Evolutionary conservation across 1,284 basidiomycete species (phyloP).

Genomic region (Entoloma clypeatum): DNA sequence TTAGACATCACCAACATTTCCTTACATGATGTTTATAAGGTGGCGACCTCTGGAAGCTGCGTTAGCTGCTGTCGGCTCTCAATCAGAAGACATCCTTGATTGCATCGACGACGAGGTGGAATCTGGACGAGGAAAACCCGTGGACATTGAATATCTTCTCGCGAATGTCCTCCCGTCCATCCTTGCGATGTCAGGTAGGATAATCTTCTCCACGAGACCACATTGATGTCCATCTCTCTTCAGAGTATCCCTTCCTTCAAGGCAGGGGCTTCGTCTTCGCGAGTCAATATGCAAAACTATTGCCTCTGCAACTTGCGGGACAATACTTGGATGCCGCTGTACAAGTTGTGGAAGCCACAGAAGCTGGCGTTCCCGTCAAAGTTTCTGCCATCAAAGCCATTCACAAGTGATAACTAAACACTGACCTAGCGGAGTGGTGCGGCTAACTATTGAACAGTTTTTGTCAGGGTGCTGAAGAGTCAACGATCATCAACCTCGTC

Average conservation of each 20-base stretch:
- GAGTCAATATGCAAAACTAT: conserved; percentile 77
- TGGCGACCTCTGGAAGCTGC: conserved; percentile 88
- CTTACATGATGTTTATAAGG: conserved; percentile 39
- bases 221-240: not conserved
- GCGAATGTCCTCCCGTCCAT: conserved; percentile 77
- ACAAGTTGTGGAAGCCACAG: conserved; percentile 72
- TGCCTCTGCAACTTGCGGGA: conserved; percentile 68
- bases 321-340: conserved; percentile 88
- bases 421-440: conserved; percentile 4
- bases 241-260: conserved; percentile 87
- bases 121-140: conserved; percentile 56
- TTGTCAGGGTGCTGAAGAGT: conserved; percentile 58
- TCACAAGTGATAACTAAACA: conserved; percentile 59
- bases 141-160: conserved; percentile 78
- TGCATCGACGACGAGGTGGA: conserved; percentile 72
- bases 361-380: conserved; percentile 81
- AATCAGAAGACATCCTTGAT: conserved; percentile 74
- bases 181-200: conserved; percentile 57
- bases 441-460: conserved; percentile 48
- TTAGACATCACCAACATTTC: conserved; percentile 1
- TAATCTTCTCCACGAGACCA: not conserved
- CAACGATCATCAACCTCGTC: conserved; percentile 61
- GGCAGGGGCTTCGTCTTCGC: conserved; percentile 95
- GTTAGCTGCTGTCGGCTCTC: conserved; percentile 81
- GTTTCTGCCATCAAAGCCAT: conserved; percentile 91